Conservation (phyloP, 192 early-diverging fungal species). For the Radiomyces spectabilis region DNA sequence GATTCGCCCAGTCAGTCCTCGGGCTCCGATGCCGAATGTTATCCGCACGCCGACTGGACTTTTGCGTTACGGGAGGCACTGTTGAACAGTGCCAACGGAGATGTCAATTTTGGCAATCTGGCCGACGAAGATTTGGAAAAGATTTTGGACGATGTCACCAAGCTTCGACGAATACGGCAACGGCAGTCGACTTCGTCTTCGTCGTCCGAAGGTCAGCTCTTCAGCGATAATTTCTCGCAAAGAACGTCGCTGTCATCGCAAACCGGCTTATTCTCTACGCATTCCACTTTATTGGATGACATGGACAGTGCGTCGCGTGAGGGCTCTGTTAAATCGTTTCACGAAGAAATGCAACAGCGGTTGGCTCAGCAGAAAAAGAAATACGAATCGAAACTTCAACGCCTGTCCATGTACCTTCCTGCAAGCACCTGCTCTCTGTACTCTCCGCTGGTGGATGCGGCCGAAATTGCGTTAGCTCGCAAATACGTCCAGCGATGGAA, state of each 20-base stretch:
- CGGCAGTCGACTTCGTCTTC: too few species aligned
- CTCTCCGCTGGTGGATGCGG: too few species aligned
- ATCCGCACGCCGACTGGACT: conserved; percentile 53
- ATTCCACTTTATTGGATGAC: neutral
- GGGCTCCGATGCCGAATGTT: neutral
- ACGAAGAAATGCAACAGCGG: conserved; percentile 42
- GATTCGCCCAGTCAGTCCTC: neutral
- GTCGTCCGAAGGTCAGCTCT: too few species aligned
- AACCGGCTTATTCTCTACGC: too few species aligned
- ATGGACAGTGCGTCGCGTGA: neutral
- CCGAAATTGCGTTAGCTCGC: too few species aligned
- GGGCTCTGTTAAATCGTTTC: conserved; percentile 23
- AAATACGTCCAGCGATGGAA: neutral
- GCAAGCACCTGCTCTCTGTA: too few species aligned
- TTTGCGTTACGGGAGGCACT: conserved; percentile 66
- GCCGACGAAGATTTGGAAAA: conserved; percentile 47
- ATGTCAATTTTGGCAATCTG: conserved; percentile 36
- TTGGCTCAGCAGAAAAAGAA: conserved; percentile 43
- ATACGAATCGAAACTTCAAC: conserved; percentile 47
- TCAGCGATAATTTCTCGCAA: too few species aligned
- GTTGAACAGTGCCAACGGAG: conserved; percentile 23
- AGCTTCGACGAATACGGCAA: conserved; percentile 29
- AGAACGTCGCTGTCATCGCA: too few species aligned
- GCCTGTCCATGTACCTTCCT: conserved; percentile 25
- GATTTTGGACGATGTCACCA: conserved; percentile 46